Evolutionary conservation across 768 basidiomycete genomes (phyloP).

Genomic region (Agaricus sinodeliciosus): DNA sequence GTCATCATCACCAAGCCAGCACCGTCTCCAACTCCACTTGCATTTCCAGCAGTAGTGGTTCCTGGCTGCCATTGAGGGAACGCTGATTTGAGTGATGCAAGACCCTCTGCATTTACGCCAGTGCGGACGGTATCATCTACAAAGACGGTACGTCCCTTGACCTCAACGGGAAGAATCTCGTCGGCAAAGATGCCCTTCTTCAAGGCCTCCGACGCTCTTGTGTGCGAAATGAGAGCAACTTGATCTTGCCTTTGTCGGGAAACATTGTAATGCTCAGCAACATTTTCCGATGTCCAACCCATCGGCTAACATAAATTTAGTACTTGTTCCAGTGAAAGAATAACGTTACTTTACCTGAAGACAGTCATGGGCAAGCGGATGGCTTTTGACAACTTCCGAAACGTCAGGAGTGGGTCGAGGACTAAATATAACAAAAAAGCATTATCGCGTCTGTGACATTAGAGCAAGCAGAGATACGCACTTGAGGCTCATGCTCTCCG

Average conservation of each 20-base stretch:
- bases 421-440: conserved; percentile 27
- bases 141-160: conserved; percentile 59
- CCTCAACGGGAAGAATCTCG: conserved; percentile 85
- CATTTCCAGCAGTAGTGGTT: conserved; percentile 78
- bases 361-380: conserved; percentile 67
- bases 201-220: conserved; percentile 66
- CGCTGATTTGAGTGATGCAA: conserved; percentile 76
- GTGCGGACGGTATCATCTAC: conserved; percentile 85
- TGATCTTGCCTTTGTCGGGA: conserved; percentile 82
- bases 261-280: conserved; percentile 72
- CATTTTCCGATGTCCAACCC: conserved; percentile 95
- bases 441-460: neutral
- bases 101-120: conserved; percentile 73
- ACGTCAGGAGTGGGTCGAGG: conserved; percentile 71
- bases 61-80: conserved; percentile 76
- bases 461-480: conserved; percentile 22
- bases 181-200: conserved; percentile 68
- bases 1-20: conserved; percentile 82
- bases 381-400: conserved; percentile 46
- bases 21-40: conserved; percentile 89
- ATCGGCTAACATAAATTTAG: conserved; percentile 50
- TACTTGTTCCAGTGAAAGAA: neutral
- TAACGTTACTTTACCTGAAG: conserved; percentile 45
- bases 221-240: conserved; percentile 85
- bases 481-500: conserved; percentile 83